Evolutionary conservation across 2,329 filamentous ascomycete species (phyloP), one percentile per base, ranked within the genome.

Genomic region (Coleophoma crateriformis): DNA sequence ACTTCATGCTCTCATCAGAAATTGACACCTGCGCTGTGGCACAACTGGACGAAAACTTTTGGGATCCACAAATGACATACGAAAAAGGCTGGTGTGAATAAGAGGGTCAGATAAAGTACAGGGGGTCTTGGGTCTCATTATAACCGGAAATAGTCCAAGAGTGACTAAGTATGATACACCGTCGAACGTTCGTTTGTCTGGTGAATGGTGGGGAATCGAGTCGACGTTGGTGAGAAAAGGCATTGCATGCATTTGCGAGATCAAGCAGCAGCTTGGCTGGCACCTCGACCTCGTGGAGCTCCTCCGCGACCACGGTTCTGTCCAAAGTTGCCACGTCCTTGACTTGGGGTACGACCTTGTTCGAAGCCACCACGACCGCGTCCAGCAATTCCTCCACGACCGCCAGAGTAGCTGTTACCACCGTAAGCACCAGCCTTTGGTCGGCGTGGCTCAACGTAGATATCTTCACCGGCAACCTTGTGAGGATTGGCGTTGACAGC

Each of bases 381-480:
- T 57, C 77, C 76, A 58, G 79, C 73, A 45, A 68, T 61, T 56
- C 79, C 79, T 47, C 85, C 84, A 54, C 86, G 81, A 57, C 76
- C 77, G 54, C 79, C 68, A 60, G 76, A 75, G 65, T 81, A 82
- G 70, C 83, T 86, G 64, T 81, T 81, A 50, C 87, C 84, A 48
- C 84, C 87, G 57, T 84, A 88, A 49, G 82, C 81, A 55, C 75
- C 79, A 42, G 83, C 74, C 70, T 90, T 89, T 60, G 87, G 82
- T 58, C 90, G 89, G 55, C 94, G 90, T 67, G 92, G 88, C 72
- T 97, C 94, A 50, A 99, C 87, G 54, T 82, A 77, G 61, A 99
- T 86, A 62, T 82, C 84, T 69, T 96, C 87, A 59, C 84, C 87
- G 61, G 87, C 88, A 55, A 99, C 81, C 41, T 80, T 79, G 71